Conservation (phyloP, 75 land plant genomes). For the Selaginella tamariscina region DNA sequence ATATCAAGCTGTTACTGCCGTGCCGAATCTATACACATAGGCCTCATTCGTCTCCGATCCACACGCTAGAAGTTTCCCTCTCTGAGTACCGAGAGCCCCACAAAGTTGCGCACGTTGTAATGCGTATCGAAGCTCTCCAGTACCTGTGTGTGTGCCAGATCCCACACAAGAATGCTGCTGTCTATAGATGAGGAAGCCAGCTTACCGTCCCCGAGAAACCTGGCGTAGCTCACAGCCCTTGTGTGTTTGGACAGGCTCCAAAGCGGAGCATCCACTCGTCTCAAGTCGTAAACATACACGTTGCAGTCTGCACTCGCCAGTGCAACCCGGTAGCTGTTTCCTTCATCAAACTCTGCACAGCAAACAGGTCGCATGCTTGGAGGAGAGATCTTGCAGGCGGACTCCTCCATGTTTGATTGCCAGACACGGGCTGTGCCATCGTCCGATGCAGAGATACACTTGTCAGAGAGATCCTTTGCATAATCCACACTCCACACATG, state of each 20-base stretch:
- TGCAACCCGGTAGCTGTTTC: constrained; percentile 27
- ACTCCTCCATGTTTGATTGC: constrained; percentile 26
- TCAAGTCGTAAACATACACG: constrained; percentile 46
- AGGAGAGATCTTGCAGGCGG: constrained; percentile 19
- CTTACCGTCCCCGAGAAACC: constrained; percentile 24
- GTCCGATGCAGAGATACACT: constrained; percentile 65
- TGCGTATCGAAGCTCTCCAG: constrained; percentile 41
- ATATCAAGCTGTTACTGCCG: constrained; percentile 6
- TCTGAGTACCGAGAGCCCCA: constrained; percentile 47
- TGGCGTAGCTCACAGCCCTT: constrained; percentile 45
- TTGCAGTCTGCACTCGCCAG: constrained; percentile 48
- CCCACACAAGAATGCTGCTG: constrained; percentile 50
- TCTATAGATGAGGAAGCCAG: constrained; percentile 45
- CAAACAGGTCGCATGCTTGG: constrained; percentile 35
- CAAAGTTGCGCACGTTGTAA: constrained; percentile 41
- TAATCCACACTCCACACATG: constrained; percentile 66
- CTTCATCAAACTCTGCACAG: constrained; percentile 55
- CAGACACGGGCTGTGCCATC: constrained; percentile 67
- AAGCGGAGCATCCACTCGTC: constrained; percentile 26
- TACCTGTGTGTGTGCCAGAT: neutral
- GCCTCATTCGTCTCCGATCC: constrained; percentile 70
- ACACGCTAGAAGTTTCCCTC: constrained; percentile 48
- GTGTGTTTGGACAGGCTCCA: constrained; percentile 28
- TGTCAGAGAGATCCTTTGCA: constrained; percentile 15
- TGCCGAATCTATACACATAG: constrained; percentile 28